These are phyloP conservation scores for Astraeus odoratus DNA, from an alignment of 768 basidiomycete genomes.

Conservation along the genomic window DNA sequence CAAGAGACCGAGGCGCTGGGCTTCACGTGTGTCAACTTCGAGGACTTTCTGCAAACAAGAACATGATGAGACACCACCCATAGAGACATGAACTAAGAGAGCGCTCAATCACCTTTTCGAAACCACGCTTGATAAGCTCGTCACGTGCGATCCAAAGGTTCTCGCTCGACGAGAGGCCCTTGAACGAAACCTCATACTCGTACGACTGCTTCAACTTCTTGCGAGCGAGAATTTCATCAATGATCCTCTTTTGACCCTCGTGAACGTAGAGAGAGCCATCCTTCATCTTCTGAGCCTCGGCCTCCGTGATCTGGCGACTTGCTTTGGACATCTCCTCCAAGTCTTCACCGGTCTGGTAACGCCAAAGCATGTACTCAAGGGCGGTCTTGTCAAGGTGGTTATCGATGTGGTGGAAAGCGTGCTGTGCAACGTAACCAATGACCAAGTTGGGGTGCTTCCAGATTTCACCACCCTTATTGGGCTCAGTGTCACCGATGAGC, in stretches of 20 bases:
- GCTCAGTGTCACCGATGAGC: slow-evolving; percentile 93
- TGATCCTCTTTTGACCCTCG: slow-evolving; percentile 91
- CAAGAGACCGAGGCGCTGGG: slow-evolving; percentile 90
- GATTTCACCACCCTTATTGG: slow-evolving; percentile 93
- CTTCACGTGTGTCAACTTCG: slow-evolving; percentile 96
- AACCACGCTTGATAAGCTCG: slow-evolving; percentile 95
- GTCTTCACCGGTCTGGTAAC: slow-evolving; percentile 99
- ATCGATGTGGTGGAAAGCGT: slow-evolving; percentile 99
- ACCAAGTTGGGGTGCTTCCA: slow-evolving; percentile 99
- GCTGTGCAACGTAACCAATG: slow-evolving; percentile 98
- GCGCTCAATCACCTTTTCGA: slow-evolving; percentile 65
- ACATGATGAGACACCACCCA: not conserved
- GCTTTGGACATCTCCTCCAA: slow-evolving; percentile 95
- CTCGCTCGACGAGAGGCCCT: slow-evolving; percentile 91
- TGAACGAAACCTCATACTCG: slow-evolving; percentile 97
- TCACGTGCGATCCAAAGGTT: slow-evolving; percentile 98
- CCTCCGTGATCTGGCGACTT: slow-evolving; percentile 76
- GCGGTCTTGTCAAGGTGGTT: slow-evolving; percentile 98
- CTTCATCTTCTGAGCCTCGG: slow-evolving; percentile 94
- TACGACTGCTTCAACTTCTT: slow-evolving; percentile 99
- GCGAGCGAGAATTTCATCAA: slow-evolving; percentile 84
- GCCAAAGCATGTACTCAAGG: slow-evolving; percentile 99
- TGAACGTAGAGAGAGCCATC: slow-evolving; percentile 81
- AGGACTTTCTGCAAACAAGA: slow-evolving; percentile 66
- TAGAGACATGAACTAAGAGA: not conserved